Evolutionary conservation across 768 basidiomycete genomes (phyloP).

Genomic region (Podaxis sp.): DNA sequence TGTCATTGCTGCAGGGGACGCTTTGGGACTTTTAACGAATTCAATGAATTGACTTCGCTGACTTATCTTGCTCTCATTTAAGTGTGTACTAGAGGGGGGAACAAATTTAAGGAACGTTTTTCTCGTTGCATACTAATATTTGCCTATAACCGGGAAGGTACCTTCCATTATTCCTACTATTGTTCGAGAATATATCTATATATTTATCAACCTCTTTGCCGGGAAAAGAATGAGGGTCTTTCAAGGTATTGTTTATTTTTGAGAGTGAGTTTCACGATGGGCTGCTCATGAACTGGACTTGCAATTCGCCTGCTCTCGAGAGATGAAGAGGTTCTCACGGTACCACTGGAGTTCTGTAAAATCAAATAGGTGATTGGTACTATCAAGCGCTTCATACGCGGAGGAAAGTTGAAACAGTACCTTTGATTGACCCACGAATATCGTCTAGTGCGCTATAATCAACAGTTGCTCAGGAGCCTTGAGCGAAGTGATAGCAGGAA

Average conservation of each 20-base stretch:
- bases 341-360: slow-evolving; percentile 76
- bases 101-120: neutral
- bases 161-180: neutral
- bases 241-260: neutral
- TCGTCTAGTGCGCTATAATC: slow-evolving; percentile 73
- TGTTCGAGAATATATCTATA: neutral
- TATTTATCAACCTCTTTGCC: neutral
- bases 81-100: neutral
- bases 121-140: slow-evolving; percentile 3
- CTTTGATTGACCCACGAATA: slow-evolving; percentile 72
- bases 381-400: neutral
- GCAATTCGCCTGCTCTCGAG: slow-evolving; percentile 14
- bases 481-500: neutral
- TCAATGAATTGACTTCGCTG: neutral
- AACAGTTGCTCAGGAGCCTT: neutral
- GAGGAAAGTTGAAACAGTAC: slow-evolving; percentile 30
- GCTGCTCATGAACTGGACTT: neutral
- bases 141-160: slow-evolving; percentile 9
- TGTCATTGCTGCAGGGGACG: slow-evolving; percentile 41
- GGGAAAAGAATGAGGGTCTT: neutral
- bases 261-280: neutral
- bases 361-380: neutral
- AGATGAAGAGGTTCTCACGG: slow-evolving; percentile 66
- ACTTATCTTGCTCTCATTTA: neutral
- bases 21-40: slow-evolving; percentile 65